These are phyloP conservation scores for Oidium heveae DNA, from an alignment of 2,329 filamentous ascomycete genomes.

Conservation along the genomic window DNA sequence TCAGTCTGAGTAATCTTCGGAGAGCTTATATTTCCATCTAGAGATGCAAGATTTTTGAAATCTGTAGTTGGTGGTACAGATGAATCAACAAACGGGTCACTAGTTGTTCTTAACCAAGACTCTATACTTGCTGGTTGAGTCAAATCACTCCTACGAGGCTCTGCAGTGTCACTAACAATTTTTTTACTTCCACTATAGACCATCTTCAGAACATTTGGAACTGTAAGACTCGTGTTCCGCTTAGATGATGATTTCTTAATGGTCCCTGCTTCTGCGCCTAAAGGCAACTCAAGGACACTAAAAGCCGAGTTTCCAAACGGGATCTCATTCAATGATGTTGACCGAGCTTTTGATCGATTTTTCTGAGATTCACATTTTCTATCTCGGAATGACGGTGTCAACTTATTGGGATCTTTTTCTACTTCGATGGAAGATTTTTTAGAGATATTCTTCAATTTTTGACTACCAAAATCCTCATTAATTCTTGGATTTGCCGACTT, in stretches of 20 bases:
- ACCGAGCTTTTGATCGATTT: background rate
- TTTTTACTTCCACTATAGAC: constrained; percentile 38
- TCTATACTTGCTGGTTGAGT: constrained; percentile 40
- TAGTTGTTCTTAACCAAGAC: constrained; percentile 35
- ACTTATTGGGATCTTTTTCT: background rate
- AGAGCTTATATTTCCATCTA: constrained; percentile 8
- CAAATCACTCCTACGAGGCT: constrained; percentile 24
- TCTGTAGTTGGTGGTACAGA: constrained; percentile 7
- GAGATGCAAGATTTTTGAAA: constrained; percentile 16
- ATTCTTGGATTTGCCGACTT: background rate
- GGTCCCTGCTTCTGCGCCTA: constrained; percentile 21
- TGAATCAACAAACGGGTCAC: constrained; percentile 33
- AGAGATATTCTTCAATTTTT: background rate
- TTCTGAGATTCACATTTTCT: background rate
- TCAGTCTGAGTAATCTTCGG: constrained; percentile 6
- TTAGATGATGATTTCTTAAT: constrained; percentile 24
- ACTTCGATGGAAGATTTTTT: background rate
- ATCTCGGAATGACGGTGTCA: background rate
- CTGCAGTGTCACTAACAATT: constrained; percentile 34
- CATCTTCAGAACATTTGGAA: constrained; percentile 38
- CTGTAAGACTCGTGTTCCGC: constrained; percentile 30
- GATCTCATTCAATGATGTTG: constrained; percentile 30
- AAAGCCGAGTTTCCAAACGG: constrained; percentile 42
- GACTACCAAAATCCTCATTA: background rate
- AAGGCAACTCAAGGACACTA: constrained; percentile 32